A percentile compares a stretch with the other conserved stretches of the same genome.
These are phyloP conservation scores for Colletotrichum sp. DNA, from an alignment of 2,329 filamentous ascomycete species.

Conservation along the genomic window DNA sequence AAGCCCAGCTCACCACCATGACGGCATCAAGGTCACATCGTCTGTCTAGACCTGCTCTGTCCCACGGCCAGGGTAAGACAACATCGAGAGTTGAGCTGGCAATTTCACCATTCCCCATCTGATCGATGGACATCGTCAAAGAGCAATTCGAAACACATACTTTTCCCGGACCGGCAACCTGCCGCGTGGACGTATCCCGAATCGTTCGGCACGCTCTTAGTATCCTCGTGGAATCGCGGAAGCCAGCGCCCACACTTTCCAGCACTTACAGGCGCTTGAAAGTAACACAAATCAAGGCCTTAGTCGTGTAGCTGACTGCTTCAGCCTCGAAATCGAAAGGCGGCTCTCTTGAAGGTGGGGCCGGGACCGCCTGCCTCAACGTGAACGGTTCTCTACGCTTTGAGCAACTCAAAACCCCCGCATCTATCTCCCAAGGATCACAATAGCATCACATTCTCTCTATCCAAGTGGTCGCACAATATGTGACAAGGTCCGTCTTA, in stretches of 20 bases:
- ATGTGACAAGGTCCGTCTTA: neutral
- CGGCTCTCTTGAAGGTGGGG: neutral
- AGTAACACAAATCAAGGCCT: neutral
- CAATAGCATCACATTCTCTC: neutral
- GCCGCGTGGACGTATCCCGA: neutral
- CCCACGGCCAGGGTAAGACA: neutral
- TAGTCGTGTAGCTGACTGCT: neutral
- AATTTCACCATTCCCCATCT: neutral
- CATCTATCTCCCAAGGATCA: neutral
- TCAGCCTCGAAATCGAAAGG: neutral
- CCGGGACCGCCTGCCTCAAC: neutral
- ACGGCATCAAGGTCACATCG: slow-evolving; percentile 2
- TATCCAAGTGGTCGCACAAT: neutral
- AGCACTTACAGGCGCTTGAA: neutral
- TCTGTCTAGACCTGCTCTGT: neutral
- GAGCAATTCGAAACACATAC: neutral
- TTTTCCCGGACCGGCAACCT: neutral
- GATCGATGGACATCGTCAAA: neutral
- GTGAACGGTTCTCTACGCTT: neutral
- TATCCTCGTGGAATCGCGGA: neutral
- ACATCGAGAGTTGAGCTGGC: neutral
- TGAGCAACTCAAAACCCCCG: neutral
- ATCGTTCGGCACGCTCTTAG: neutral
- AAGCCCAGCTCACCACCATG: neutral
- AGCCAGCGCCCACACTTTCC: neutral